phyloP scores from a whole-genome alignment of 164 flowering plant species.

The Cinnamomum chago region DNA sequence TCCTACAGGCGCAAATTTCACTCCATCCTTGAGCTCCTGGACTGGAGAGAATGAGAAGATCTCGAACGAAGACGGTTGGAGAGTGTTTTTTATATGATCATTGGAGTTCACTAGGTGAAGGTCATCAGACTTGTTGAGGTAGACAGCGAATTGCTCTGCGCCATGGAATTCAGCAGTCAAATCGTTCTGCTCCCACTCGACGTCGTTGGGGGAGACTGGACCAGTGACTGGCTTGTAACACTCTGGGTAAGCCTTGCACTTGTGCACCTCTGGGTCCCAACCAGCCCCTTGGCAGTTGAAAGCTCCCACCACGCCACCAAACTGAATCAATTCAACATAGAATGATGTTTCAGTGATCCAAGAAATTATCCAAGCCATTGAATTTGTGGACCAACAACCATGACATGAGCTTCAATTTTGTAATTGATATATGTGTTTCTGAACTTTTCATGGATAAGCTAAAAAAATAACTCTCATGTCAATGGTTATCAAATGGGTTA shows the following conservation, averaged over 20 bases:
- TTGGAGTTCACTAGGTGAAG: slow-evolving; percentile 2
- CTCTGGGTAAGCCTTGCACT: slow-evolving; percentile 8
- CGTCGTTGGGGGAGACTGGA: neutral
- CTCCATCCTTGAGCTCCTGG: neutral
- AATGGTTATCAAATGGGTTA: too few relatives aligned
- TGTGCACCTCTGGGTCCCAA: slow-evolving; percentile 9
- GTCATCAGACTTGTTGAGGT: neutral
- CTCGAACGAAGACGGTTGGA: slow-evolving; percentile 11
- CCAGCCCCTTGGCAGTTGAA: slow-evolving; percentile 82
- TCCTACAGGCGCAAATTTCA: slow-evolving; percentile 11
- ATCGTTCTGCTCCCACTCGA: slow-evolving; percentile 11
- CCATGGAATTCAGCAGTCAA: neutral
- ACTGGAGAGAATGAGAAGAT: slow-evolving; percentile 11
- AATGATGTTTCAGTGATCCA: too few relatives aligned
- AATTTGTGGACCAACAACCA: too few relatives aligned
- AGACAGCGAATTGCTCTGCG: slow-evolving; percentile 3
- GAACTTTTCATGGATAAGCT: too few relatives aligned
- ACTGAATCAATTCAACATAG: slow-evolving; percentile 29
- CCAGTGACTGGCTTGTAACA: slow-evolving; percentile 7
- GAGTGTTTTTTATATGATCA: neutral
- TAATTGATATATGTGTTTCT: too few relatives aligned
- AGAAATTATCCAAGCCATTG: too few relatives aligned
- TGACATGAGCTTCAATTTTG: too few relatives aligned
- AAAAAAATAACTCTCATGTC: too few relatives aligned
- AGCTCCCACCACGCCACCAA: slow-evolving; percentile 83